phyloP scores from a whole-genome alignment of 2,329 filamentous ascomycete species.

The Alternaria tenuissima region DNA sequence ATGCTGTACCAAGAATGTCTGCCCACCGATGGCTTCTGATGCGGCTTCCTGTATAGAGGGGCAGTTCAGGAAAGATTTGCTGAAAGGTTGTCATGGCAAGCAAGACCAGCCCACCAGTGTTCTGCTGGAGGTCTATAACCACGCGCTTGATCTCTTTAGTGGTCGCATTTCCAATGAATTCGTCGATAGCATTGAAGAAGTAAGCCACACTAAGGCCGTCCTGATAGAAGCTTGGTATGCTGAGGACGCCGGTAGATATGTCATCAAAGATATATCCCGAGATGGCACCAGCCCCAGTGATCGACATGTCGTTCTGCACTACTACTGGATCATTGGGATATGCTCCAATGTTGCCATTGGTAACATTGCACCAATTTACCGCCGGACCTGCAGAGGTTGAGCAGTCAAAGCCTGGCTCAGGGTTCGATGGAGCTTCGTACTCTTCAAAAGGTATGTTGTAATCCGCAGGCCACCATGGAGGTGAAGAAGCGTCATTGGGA shows the following conservation, averaged over 20 bases:
- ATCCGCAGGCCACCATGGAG: too few relatives aligned
- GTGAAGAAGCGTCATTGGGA: conserved; percentile 16
- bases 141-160: conserved; percentile 60
- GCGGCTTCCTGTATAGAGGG: conserved; percentile 54
- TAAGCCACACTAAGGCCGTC: background rate
- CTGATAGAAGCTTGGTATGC: conserved; percentile 51
- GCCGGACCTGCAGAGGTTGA: background rate
- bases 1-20: conserved; percentile 24
- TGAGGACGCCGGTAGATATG: conserved; percentile 53
- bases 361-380: background rate
- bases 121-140: conserved; percentile 68
- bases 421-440: background rate
- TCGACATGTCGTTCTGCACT: conserved; percentile 26
- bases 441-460: background rate
- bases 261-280: conserved; percentile 55
- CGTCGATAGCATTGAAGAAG: conserved; percentile 36
- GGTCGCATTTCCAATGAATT: conserved; percentile 57
- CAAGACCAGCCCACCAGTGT: conserved; percentile 60
- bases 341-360: conserved; percentile 20
- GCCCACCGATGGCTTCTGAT: conserved; percentile 52
- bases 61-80: conserved; percentile 57
- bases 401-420: background rate
- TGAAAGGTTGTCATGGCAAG: conserved; percentile 53
- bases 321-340: conserved; percentile 34
- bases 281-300: conserved; percentile 34